Evolutionary conservation across 106 monocot genomes (phyloP), one percentile per base, ranked within the genome.

Genomic region (Apostasia shenzhenica): DNA sequence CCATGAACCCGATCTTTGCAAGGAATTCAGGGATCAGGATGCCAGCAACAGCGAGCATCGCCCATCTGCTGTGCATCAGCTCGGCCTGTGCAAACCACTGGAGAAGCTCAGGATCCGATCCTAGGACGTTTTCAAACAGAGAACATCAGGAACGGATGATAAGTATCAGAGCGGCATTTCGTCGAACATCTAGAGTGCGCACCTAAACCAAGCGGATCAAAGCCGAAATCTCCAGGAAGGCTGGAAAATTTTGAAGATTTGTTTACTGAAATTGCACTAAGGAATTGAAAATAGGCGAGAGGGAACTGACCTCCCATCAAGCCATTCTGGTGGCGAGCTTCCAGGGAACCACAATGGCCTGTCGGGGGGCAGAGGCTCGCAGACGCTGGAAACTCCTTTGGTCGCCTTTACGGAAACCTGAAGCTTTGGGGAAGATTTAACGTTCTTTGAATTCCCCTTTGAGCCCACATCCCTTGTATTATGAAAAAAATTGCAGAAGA

Each of bases 71-170:
- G 67, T 91, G 94, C 83, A 95, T 86, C 60, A 91, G 77, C 48
- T 95, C 94, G 0, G 94, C 94, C 65, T 95, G 94, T 1, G 91
- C 94, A 57, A 88, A 95, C 94, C 94, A 95, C 46, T 73, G 70
- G 2, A 91, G 79, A 1, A 78, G 77, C 67, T 88, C 91, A 3
- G 91, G 91, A 54, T 95, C 91, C 2, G 91, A 95, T 40, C 91
- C 94, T 94, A 77, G 6, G 70, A 41, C 39, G 61, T 48, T 45
- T 57, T 45, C 1, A 6, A 66, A 52, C 0, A n/a, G 40, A 48
- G 11, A 2, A 52, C 38, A 13, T 45, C 42, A 45, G 13, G 4
- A 10, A 44, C 1, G 52, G 7, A 12, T 40, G 38, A 52, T 14
- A 48, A 52, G 38, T 67, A 10, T 37, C 26, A 4, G 8, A 51